Base-by-base conservation (phyloP, 176 grass and related monocot species). In the Pharus latifolius region DNA sequence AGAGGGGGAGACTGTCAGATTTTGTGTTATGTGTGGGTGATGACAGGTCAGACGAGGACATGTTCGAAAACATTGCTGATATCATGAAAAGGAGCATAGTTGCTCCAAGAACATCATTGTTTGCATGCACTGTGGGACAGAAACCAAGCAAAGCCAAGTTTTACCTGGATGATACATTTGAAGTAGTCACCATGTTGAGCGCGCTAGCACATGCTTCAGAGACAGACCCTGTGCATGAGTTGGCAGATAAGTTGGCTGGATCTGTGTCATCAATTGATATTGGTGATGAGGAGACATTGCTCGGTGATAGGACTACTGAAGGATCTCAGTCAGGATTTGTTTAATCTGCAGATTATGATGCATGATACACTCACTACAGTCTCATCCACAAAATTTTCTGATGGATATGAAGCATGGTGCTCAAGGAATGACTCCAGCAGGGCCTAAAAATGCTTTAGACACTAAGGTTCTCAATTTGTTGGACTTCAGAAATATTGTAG, bases 81-180 rank as follows among this genome's bases (percentile, higher is more conserved):
- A 37, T 84, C 14, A 63, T 97, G 11, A 76, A 77, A 38, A 89
- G 77, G 66, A 69, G 79, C 30, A 63, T 92, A 2, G 83, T 97
- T 67, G 70, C 80, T 52, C 38, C 83, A 72, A 81, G 79, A 57
- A 87, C 93, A 19, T 48, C 77, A 26, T 65, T 97, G 67, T 97
- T 90, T 72, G 93, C 79, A 3, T 97, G 93, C 80, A 97, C 93
- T 0, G 93, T 97, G 9, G 93, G 93, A 60, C 93, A 97, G 77
- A 97, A 97, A 70, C 93, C 93, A 23, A 97, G 93, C 83, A 97
- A 92, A 69, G 93, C 89, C n/a, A 97, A 87, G 79, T 97, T 92
- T 70, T 97, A 97, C 80, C 76, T 97, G 70, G 93, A 97, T 17
- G 93, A 97, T 80, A 97, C 93, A 29, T 84, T 63, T 35, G 93